These are phyloP conservation scores for Porogramme epimiltina DNA, from an alignment of 1,284 basidiomycete genomes.

Conservation along the genomic window DNA sequence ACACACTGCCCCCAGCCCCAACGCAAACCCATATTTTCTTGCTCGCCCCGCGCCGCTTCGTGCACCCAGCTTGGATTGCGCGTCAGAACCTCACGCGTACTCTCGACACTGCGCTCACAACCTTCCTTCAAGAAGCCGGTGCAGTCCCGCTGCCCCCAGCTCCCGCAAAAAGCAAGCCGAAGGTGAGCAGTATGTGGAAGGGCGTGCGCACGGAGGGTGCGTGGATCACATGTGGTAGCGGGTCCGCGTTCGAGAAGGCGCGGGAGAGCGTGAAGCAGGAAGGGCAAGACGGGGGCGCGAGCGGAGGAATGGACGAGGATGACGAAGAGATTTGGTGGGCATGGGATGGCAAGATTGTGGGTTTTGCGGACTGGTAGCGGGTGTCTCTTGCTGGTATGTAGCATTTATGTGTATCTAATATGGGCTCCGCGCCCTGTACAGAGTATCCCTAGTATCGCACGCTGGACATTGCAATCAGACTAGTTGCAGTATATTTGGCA, in stretches of 20 bases:
- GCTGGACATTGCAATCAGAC: too few relatives aligned
- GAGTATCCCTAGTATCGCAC: too few relatives aligned
- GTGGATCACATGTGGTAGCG: slow-evolving; percentile 46
- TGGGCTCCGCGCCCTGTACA: too few relatives aligned
- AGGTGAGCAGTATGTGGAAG: background rate
- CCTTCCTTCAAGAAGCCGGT: slow-evolving; percentile 40
- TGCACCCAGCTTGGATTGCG: slow-evolving; percentile 73
- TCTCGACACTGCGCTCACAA: slow-evolving; percentile 33
- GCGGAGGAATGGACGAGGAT: slow-evolving; percentile 41
- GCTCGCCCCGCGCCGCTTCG: slow-evolving; percentile 70
- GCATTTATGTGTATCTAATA: too few relatives aligned
- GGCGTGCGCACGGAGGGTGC: slow-evolving; percentile 54
- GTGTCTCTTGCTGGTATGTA: too few relatives aligned
- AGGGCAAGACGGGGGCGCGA: background rate
- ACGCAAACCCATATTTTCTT: slow-evolving; percentile 72
- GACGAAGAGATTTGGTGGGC: slow-evolving; percentile 83
- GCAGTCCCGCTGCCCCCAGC: slow-evolving; percentile 3
- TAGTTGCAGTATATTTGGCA: too few relatives aligned
- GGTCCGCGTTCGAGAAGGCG: slow-evolving; percentile 15
- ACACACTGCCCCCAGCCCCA: slow-evolving; percentile 45
- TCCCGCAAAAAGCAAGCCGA: slow-evolving; percentile 22
- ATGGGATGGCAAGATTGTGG: slow-evolving; percentile 74
- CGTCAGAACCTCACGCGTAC: slow-evolving; percentile 53
- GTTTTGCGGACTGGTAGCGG: slow-evolving; percentile 65
- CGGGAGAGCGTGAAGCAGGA: slow-evolving; percentile 2